Percentiles rank a stretch among this genome's conserved stretches.
Conservation (phyloP, 345 rosid genomes). For the Populus pruinosa region DNA sequence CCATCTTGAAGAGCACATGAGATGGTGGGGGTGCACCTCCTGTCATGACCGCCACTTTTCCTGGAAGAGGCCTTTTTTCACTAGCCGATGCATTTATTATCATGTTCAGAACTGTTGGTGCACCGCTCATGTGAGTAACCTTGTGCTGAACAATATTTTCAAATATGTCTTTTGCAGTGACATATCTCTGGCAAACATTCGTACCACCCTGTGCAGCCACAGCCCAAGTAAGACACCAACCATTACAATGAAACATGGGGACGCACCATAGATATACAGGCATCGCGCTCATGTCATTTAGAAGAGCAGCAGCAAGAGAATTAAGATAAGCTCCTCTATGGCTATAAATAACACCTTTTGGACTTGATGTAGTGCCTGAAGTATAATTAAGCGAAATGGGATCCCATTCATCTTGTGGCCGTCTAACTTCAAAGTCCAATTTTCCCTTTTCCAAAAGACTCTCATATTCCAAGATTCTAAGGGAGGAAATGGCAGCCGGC, state of each 20-base stretch:
- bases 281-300: constrained; percentile 25
- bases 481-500: constrained; percentile 6
- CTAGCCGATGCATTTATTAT: constrained; percentile 14
- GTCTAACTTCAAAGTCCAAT: constrained; percentile 38
- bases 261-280: constrained; percentile 34
- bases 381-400: constrained; percentile 31
- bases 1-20: constrained; percentile 24
- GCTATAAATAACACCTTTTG: constrained; percentile 33
- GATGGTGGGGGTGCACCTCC: constrained; percentile 33
- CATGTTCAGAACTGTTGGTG: constrained; percentile 30
- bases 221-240: constrained; percentile 33
- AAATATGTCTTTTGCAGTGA: constrained; percentile 20
- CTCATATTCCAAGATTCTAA: constrained; percentile 39
- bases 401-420: constrained; percentile 32
- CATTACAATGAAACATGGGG: constrained; percentile 38
- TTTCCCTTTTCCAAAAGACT: constrained; percentile 41
- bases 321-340: constrained; percentile 35
- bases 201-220: constrained; percentile 36
- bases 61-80: constrained; percentile 16
- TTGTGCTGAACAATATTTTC: constrained; percentile 16
- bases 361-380: constrained; percentile 33
- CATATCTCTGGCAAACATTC: constrained; percentile 19
- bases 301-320: constrained; percentile 23
- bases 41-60: constrained; percentile 26
- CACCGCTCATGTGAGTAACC: constrained; percentile 34